phyloP scores from a whole-genome alignment of 2,329 filamentous ascomycete genomes.

The Aspergillus ruber region DNA sequence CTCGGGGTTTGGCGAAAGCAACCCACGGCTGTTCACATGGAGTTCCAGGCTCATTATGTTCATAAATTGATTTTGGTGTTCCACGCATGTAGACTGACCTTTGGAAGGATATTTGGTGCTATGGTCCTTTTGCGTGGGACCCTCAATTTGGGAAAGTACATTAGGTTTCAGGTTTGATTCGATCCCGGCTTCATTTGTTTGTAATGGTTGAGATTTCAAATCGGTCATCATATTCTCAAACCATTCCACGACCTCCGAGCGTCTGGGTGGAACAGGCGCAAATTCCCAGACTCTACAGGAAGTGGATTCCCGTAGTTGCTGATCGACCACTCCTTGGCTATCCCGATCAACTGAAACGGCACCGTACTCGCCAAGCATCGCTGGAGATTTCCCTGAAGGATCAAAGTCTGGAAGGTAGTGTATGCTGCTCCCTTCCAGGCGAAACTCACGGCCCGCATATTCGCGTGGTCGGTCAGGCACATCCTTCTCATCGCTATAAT shows the following conservation, averaged over 20 bases:
- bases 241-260: slow-evolving; percentile 65
- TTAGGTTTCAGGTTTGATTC: slow-evolving; percentile 20
- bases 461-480: slow-evolving; percentile 70
- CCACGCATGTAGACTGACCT: slow-evolving; percentile 64
- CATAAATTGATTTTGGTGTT: slow-evolving; percentile 89
- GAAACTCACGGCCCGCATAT: slow-evolving; percentile 84
- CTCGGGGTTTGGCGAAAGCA: slow-evolving; percentile 78
- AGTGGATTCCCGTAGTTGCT: slow-evolving; percentile 52
- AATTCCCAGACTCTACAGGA: slow-evolving; percentile 71
- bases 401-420: slow-evolving; percentile 79
- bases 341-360: slow-evolving; percentile 45
- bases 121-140: slow-evolving; percentile 74
- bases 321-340: slow-evolving; percentile 47
- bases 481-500: slow-evolving; percentile 77
- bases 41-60: slow-evolving; percentile 91
- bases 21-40: slow-evolving; percentile 79
- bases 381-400: slow-evolving; percentile 50
- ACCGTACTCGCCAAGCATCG: slow-evolving; percentile 50
- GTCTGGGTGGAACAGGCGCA: slow-evolving; percentile 61
- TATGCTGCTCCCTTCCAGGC: slow-evolving; percentile 65
- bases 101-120: slow-evolving; percentile 83
- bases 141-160: slow-evolving; percentile 75
- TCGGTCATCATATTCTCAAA: slow-evolving; percentile 37
- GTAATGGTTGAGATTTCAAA: neutral
- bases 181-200: slow-evolving; percentile 4